Base-by-base conservation (phyloP, 2,329 filamentous ascomycete genomes). In the Neocucurbitaria cava region DNA sequence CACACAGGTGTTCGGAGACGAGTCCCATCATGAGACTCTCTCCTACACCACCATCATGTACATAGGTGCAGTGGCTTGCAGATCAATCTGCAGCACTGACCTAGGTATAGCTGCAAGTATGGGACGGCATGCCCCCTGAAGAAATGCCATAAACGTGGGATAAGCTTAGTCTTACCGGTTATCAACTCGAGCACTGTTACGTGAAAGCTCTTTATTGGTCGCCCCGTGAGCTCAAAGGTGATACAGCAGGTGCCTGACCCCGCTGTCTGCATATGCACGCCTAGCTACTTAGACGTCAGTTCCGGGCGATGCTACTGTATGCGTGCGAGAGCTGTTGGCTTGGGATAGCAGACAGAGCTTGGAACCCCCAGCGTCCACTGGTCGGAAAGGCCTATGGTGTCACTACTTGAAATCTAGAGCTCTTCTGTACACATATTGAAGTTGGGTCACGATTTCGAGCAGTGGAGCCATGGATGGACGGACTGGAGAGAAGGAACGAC, bases 201-300 rank as follows among this genome's bases (percentile, higher is more conserved):
- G 46, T 48, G 28, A 18, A 24, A 18, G 23, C 35, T 17, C n/a
- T 21, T 31, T 28, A 30, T 23, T 48, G 46, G 46, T 11, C n/a
- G 15, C 9, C 11, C 10, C 6, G 20, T 24, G 11, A 21, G n/a
- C n/a, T n/a, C 21, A 18, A 40, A 24, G 2, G 38, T 40, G 20
- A 23, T 40, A 15, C 24, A 18, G 28, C 28, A 44, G 23, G 11
- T 35, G 33, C 15, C n/a, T n/a, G 21, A 49, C 47, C 47, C 47
- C 47, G 47, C 47, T 36, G 39, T 44, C 23, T 40, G 45, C 39
- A 42, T 42, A 49, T 49, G 46, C 36, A 49, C 24, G 46, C 38
- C 36, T 31, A n/a, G n/a, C n/a, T n/a, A n/a, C n/a, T n/a, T n/a
- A 49, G 46, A 24, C 43, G 8, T 23, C 30, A 40, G 20, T 24